A percentile compares a stretch with the other conserved stretches of the same genome.
Evolutionary conservation across 2,329 filamentous ascomycete species (phyloP).

Genomic region (Alternaria consortialis): DNA sequence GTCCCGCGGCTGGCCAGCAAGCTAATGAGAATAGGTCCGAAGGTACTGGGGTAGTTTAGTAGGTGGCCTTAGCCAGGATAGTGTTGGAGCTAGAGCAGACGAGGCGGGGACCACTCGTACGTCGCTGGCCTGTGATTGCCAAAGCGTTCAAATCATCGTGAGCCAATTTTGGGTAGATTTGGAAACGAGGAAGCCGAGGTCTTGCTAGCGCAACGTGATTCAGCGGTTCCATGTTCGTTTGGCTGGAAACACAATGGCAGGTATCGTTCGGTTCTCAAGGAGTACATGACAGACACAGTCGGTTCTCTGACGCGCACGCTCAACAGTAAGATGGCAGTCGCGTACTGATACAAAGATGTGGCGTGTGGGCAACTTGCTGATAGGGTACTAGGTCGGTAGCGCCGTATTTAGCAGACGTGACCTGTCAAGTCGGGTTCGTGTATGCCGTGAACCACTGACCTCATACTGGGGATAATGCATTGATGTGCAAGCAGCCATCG

Average conservation of each 20-base stretch:
- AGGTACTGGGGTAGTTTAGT: constrained; percentile 17
- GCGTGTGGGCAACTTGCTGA: constrained; percentile 17
- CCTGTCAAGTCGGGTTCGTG: constrained; percentile 20
- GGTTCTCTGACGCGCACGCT: constrained; percentile 8
- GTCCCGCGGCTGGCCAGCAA: constrained; percentile 20
- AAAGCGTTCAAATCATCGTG: constrained; percentile 14
- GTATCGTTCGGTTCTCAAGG: not conserved
- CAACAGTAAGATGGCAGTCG: constrained; percentile 10
- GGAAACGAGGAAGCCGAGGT: constrained; percentile 8
- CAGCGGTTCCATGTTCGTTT: not conserved
- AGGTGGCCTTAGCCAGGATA: constrained; percentile 14
- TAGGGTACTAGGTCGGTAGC: constrained; percentile 28
- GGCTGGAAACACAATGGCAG: constrained; percentile 1
- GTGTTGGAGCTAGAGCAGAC: constrained; percentile 28
- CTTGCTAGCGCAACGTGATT: constrained; percentile 3
- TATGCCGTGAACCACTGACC: constrained; percentile 17
- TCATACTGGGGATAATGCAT: constrained; percentile 17
- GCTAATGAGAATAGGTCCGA: constrained; percentile 27
- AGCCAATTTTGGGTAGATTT: constrained; percentile 4
- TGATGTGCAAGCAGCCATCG: constrained; percentile 5
- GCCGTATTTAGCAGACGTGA: constrained; percentile 24
- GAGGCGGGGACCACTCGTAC: constrained; percentile 23
- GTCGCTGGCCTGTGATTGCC: constrained; percentile 14
- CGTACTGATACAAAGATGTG: constrained; percentile 19
- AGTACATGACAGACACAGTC: constrained; percentile 5